Base-by-base conservation (phyloP, 1,284 basidiomycete genomes). In the Xerocomus alliaceus region DNA sequence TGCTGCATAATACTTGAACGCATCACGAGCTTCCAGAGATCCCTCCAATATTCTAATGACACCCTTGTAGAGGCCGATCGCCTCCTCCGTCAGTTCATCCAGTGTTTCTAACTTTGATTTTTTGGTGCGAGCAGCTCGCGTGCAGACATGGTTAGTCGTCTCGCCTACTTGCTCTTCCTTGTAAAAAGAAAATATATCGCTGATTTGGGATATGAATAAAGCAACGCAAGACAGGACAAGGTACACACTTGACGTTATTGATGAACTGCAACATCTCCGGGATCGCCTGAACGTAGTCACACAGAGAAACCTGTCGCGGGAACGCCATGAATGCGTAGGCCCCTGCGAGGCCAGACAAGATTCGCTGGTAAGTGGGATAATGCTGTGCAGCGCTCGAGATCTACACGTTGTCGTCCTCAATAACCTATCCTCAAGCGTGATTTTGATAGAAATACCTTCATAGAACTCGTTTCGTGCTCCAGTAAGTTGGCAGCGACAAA, bases 151-250 rank as follows among this genome's bases (percentile, higher is more conserved):
- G 46, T 78, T 81, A 29, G 70, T 66, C 2, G 61, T 67, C 60
- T 82, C 80, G 0, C 72, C 71, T 0, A 49, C 69, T 4, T 70
- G 48, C 53, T 80, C 80, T 65, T 79, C 80, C 61, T 81, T 81
- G 66, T 79, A 80, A 52, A 79, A 82, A 0, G 77, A 81, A 0
- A 81, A 58, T n/a, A 79, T 63, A 45, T 82, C 78, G 42, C 79
- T 81, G 32, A 37, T 48, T 31, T 7, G 8, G 5, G 11, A 28
- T 18, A 8, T 65, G 6, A 52, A 7, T 51, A 39, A 24, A 4
- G 11, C 6, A 0, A 39, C 18, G 2, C 10, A 24, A 44, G 29
- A 46, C 15, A 22, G 8, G 24, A 22, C 12, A 15, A 41, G 9
- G 15, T 35, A 71, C 76, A 34, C 31, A 79, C 79, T 80, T 80